phyloP scores from a whole-genome alignment of 305 asterid species.

The Fraxinus nigra region DNA sequence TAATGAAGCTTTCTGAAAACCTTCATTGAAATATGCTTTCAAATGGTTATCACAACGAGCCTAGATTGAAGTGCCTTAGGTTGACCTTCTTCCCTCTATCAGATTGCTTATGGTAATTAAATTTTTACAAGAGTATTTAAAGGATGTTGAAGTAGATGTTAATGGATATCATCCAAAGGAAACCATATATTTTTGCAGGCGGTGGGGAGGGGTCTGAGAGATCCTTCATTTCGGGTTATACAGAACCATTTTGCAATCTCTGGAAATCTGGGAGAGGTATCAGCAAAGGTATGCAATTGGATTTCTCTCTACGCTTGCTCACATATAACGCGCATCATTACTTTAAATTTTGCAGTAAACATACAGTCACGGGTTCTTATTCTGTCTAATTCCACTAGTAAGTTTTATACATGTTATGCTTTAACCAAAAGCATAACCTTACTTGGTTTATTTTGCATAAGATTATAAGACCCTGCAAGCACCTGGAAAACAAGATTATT shows the following conservation, averaged over 20 bases:
- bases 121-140: neutral
- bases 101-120: neutral
- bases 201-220: conserved; percentile 89
- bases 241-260: conserved; percentile 87
- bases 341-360: neutral
- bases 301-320: neutral
- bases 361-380: neutral
- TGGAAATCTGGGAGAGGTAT: conserved; percentile 88
- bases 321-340: neutral
- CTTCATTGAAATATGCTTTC: conserved; percentile 2
- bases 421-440: neutral
- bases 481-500: conserved; percentile 8
- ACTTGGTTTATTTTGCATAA: neutral
- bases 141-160: conserved; percentile 8
- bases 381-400: neutral
- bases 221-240: conserved; percentile 92
- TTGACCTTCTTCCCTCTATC: neutral
- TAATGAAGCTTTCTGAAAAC: neutral
- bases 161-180: conserved; percentile 1
- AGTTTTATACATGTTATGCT: neutral
- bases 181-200: conserved; percentile 54
- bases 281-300: conserved; percentile 67
- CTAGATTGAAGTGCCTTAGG: neutral
- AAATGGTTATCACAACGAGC: neutral
- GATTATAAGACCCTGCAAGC: neutral